phyloP scores from a whole-genome alignment of 2,329 filamentous ascomycete genomes.

The Periconia sp. region DNA sequence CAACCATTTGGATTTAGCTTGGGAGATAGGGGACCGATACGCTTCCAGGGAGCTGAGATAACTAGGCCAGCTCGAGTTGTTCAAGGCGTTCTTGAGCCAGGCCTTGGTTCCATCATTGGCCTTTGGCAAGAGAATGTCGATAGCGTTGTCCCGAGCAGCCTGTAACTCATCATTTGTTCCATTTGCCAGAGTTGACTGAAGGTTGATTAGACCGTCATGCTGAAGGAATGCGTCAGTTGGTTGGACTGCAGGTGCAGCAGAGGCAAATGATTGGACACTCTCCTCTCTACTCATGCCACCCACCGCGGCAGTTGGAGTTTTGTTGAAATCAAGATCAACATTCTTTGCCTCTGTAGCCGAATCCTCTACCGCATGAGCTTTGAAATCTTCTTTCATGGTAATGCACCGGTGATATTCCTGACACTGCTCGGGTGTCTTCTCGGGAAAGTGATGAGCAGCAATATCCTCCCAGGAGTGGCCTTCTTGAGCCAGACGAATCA shows the following conservation, averaged over 20 bases:
- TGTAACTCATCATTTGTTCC: background rate
- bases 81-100: background rate
- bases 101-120: background rate
- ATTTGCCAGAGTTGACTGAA: too few relatives aligned
- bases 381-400: background rate
- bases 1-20: background rate
- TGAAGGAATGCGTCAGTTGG: too few relatives aligned
- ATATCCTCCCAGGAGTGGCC: background rate
- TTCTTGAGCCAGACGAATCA: background rate
- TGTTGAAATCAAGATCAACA: too few relatives aligned
- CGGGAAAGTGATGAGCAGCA: background rate
- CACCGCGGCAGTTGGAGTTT: too few relatives aligned
- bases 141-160: background rate
- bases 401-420: background rate
- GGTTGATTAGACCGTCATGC: too few relatives aligned
- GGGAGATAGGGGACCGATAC: background rate
- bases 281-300: too few relatives aligned
- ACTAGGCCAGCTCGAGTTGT: background rate
- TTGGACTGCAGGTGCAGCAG: too few relatives aligned
- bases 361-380: background rate
- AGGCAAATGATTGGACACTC: too few relatives aligned
- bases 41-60: background rate
- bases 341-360: too few relatives aligned
- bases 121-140: background rate
- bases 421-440: background rate